Evolutionary conservation across 495 filamentous ascomycete species (phyloP), one percentile per base, ranked within the genome.

Genomic region (Talaromyces nanjingensis): DNA sequence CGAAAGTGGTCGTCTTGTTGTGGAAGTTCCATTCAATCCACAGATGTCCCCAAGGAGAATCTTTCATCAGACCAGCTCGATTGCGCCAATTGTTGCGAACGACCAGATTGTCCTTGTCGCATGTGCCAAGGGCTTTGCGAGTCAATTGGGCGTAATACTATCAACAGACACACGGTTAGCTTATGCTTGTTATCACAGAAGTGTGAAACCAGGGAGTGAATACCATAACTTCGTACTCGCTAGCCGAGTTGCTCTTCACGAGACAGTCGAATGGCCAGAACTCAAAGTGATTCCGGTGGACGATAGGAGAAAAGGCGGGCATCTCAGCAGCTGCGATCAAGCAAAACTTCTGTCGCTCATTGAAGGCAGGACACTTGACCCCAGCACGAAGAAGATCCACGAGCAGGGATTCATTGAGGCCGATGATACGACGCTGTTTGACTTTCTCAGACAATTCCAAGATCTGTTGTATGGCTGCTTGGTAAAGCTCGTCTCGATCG

Each of bases 281-380:
- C 31, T 63, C 60, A 25, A 56, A 47, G n/a, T 47, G 52, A 6
- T 63, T 42, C 12, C 31, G 31, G 31, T 56, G 60, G 31, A 25
- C 54, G 18, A 56, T 18, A 33, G 45, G 59, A 52, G 14, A 61
- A 33, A 42, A 34, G 18, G 59, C 24, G 9, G 53, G 31, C 49
- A 64, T 27, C 29, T 64, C 56, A n/a, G 62, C 52, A 59, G 56
- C 53, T 20, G 52, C 53, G 20, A 64, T 47, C 12, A 64, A 33
- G 25, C 62, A 64, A 59, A 63, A 77, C 60, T 78, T 79, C 75
- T 87, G 85, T 4, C 78, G 68, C 2, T 87, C 83, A 16, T 82
- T 84, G 72, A 91, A 91, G 0, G 82, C 86, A 6, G 84, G 82
- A 65, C 87, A 91, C 0, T 74, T 74, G 64, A 91, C 73, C 18